Evolutionary conservation across 306 rosid genomes (phyloP), one percentile per base, ranked within the genome.

Genomic region (Vigna unguiculata): DNA sequence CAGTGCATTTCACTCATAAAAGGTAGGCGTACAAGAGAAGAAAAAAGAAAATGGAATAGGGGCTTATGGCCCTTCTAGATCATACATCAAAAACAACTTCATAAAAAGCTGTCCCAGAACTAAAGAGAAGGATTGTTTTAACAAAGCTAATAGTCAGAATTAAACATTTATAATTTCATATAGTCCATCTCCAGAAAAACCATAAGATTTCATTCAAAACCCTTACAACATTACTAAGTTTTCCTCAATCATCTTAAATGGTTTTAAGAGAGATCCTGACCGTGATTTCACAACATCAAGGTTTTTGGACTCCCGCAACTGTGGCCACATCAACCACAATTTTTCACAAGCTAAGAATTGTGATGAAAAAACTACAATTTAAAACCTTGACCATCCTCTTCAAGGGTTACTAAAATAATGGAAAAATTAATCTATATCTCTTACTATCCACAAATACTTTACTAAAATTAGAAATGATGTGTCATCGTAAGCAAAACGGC

Each of bases 111-210:
- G 40, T 6, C 8, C 40, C 8, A 34, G 9, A 34, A 2, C 6
- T 32, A 34, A 38, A 8, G 2, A 38, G 43, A 38, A 38, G 11
- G 43, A 38, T 38, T 40, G 10, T 40, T 40, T 40, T 9, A 40
- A 40, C 45, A 40, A 84, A 71, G 16, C 54, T 59, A 22, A 20
- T 54, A 61, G 36, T 59, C 6, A 62, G 17, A 53, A 22, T 32
- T 34, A 58, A 9, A 15, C 58, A 40, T 13, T 73, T 30, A 57
- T 24, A 45, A 59, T 53, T 2, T 34, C 58, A 20, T 60, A 25
- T 38, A 32, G 22, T 43, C 15, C 21, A 34, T 28, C 25, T 64
- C 63, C 75, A 62, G 25, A 52, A 52, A 22, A 61, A 70, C 20
- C 36, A 62, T n/a, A 70, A 7, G 32, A 22, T 7, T 63, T 64